Evolutionary conservation across 75 land plant genomes (phyloP).

Genomic region (Gnetum montanum): DNA sequence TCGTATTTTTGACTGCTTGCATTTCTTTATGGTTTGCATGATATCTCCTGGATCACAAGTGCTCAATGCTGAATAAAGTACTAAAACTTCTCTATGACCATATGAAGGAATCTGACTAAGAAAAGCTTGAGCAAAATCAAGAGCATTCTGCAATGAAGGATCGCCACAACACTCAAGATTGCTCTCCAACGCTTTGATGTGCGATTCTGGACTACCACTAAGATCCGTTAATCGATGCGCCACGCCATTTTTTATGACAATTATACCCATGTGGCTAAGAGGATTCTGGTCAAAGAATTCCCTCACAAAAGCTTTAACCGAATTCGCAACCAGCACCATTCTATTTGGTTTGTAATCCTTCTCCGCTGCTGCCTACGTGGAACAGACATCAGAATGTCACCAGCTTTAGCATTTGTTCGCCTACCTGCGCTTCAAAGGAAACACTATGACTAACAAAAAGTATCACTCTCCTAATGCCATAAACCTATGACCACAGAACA

Average conservation of each 20-base stretch:
- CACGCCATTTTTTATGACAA: constrained; percentile 79
- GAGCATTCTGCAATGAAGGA: constrained; percentile 84
- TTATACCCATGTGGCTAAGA: constrained; percentile 80
- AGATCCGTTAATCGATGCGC: constrained; percentile 81
- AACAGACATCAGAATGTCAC: constrained; percentile 10
- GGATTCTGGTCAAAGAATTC: constrained; percentile 99
- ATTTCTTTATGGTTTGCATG: constrained; percentile 75
- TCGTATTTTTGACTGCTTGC: constrained; percentile 83
- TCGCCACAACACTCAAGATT: constrained; percentile 91
- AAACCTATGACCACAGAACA: too few relatives aligned
- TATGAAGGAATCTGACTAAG: constrained; percentile 78
- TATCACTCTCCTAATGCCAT: neutral
- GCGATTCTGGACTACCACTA: constrained; percentile 96
- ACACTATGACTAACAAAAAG: constrained; percentile 9
- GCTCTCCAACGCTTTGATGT: constrained; percentile 62
- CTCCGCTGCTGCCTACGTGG: constrained; percentile 84
- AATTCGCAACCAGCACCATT: constrained; percentile 76
- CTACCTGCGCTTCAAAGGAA: constrained; percentile 10
- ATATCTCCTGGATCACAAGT: constrained; percentile 98
- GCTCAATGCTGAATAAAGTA: constrained; percentile 85
- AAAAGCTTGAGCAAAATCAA: constrained; percentile 69
- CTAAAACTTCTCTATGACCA: constrained; percentile 86
- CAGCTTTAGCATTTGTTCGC: constrained; percentile 13
- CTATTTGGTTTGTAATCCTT: constrained; percentile 83
- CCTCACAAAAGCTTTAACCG: constrained; percentile 79